Evolutionary conservation across 352 stramenopile genomes (phyloP), one percentile per base, ranked within the genome.

Genomic region (Pythium plurisporium): DNA sequence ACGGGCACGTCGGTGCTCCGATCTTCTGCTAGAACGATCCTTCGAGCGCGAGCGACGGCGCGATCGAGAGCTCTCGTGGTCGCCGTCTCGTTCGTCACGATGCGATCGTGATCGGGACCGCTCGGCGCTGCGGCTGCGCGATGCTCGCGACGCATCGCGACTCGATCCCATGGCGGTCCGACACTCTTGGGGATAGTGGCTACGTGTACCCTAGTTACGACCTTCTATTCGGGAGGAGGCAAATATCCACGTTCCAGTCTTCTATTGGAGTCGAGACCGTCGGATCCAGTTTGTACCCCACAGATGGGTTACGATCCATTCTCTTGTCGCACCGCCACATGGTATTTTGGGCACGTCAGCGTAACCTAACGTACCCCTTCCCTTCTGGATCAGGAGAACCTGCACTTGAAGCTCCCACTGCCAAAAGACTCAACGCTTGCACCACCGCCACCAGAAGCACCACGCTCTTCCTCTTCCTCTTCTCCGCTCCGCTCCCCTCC

Each of bases 1-100:
- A 14, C 49, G 37, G 25, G n/a, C 30, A n/a, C 45, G 38, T 19
- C 27, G 17, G 8, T 17, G 27, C 34, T 56, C 27, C 1, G 17
- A 15, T 17, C 38, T 51, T 44, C 45, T 23, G 22, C 55, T 56
- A 14, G 36, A 20, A 9, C 56, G 47, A 4, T 57, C 47, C 19
- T 34, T 8, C 10, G 56, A 64, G 12, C 44, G 59, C 44, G 51
- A 60, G 44, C 59, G 59, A 58, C 31, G 51, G 43, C 51, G 51
- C 36, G 51, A 54, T 51, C 45, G 59, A 66, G 50, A 61, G 44
- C 22, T 29, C 44, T 40, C 46, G 6, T 26, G 42, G 1, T 53
- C 47, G 20, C n/a, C 26, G 34, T 62, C 45, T 27, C 37, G 15
- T 11, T 40, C 36, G 15, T 52, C 30, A 14, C 40, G 45, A 31